Evolutionary conservation across 257 asterid genomes (phyloP).

Genomic region (Solanum chiquidenum): DNA sequence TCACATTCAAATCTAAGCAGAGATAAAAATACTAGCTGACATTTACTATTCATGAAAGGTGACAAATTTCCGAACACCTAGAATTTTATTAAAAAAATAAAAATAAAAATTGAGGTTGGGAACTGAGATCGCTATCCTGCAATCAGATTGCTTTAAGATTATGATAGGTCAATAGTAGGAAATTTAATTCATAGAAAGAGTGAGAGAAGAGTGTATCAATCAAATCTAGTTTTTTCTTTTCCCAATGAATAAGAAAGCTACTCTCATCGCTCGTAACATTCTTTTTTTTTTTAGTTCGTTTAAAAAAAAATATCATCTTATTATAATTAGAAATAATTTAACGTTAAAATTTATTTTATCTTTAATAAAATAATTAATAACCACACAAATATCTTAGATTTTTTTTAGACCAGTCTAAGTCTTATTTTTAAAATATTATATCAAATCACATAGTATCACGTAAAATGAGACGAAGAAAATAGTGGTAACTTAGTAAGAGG

Average conservation of each 20-base stretch:
- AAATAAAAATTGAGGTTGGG: not conserved
- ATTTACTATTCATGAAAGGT: not conserved
- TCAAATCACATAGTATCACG: accelerated
- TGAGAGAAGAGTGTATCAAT: not conserved
- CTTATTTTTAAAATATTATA: accelerated
- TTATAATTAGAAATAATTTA: no score
- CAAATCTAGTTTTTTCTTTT: not conserved
- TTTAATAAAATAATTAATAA: no score
- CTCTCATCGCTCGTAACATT: no score
- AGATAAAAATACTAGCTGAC: not conserved
- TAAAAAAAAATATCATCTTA: no score
- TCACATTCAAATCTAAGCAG: not conserved
- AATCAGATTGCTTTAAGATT: not conserved
- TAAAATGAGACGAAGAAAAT: accelerated
- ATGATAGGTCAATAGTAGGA: not conserved
- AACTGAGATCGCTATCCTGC: not conserved
- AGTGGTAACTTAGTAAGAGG: not conserved
- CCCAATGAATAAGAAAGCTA: not conserved
- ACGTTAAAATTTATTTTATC: no score
- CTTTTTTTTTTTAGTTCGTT: no score
- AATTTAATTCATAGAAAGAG: not conserved
- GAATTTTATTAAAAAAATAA: not conserved
- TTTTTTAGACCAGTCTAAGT: no score
- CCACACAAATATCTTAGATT: no score
- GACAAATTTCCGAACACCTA: not conserved